Percentiles rank a stretch among this genome's conserved stretches.
These are phyloP conservation scores for Arthrobotrys sinensis DNA, from an alignment of 2,329 filamentous ascomycete species.

Conservation along the genomic window DNA sequence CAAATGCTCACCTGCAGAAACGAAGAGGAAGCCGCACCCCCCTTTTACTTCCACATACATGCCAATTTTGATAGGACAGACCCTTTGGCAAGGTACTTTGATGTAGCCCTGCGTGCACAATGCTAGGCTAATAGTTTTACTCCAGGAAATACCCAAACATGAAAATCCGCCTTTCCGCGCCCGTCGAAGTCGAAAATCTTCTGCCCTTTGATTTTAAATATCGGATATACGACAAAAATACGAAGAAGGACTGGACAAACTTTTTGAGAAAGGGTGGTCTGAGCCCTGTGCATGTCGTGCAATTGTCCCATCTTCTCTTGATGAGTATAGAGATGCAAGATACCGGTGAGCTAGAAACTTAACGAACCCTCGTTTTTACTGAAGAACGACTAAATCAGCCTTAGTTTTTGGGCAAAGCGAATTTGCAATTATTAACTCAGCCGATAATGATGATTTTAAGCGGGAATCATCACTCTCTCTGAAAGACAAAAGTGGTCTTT, in stretches of 20 bases:
- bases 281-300: slow-evolving; percentile 96
- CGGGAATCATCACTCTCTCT: slow-evolving; percentile 84
- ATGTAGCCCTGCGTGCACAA: background rate
- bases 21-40: slow-evolving; percentile 79
- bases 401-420: slow-evolving; percentile 74
- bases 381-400: background rate
- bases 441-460: slow-evolving; percentile 86
- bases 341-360: slow-evolving; percentile 76
- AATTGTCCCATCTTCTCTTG: slow-evolving; percentile 91
- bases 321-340: slow-evolving; percentile 98
- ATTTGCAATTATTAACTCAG: slow-evolving; percentile 96
- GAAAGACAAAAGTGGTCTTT: slow-evolving; percentile 86
- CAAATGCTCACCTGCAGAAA: slow-evolving; percentile 90
- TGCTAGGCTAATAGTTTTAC: slow-evolving; percentile 65
- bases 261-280: slow-evolving; percentile 96
- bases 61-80: slow-evolving; percentile 87
- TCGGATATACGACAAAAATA: slow-evolving; percentile 98
- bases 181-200: slow-evolving; percentile 93
- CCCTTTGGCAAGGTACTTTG: slow-evolving; percentile 79
- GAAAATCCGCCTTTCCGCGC: slow-evolving; percentile 90
- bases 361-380: background rate
- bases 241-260: slow-evolving; percentile 98
- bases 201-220: slow-evolving; percentile 99
- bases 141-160: slow-evolving; percentile 89
- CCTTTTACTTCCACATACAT: slow-evolving; percentile 97